Evolutionary conservation across 1,284 basidiomycete genomes (phyloP).

Genomic region (Sphaerobolus stellatus): DNA sequence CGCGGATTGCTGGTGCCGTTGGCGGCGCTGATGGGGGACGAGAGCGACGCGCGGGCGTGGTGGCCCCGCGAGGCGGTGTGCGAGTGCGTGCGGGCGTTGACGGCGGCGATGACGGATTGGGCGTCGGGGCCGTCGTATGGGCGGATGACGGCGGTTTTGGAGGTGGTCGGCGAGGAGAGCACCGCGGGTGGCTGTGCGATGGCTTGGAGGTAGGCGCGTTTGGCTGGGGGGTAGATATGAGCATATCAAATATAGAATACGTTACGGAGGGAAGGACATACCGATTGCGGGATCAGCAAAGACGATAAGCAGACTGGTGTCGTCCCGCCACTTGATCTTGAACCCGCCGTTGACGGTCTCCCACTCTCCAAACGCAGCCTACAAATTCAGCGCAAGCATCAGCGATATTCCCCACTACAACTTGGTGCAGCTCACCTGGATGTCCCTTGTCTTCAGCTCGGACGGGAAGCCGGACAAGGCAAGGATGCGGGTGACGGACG

Average conservation of each 20-base stretch:
- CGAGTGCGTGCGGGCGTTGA: constrained; percentile 47
- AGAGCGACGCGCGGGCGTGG: constrained; percentile 27
- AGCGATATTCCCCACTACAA: not conserved
- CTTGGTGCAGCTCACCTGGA: constrained; percentile 50
- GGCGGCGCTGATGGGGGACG: constrained; percentile 62
- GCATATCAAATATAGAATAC: constrained; percentile 6
- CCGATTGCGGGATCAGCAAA: constrained; percentile 84
- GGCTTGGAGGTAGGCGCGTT: constrained; percentile 90
- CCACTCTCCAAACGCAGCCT: constrained; percentile 83
- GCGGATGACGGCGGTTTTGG: constrained; percentile 60
- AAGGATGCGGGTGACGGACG: constrained; percentile 94
- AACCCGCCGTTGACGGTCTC: constrained; percentile 87
- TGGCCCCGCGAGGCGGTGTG: constrained; percentile 48
- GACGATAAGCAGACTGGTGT: constrained; percentile 93
- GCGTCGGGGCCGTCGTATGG: constrained; percentile 96
- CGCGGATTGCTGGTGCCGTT: constrained; percentile 39
- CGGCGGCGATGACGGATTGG: constrained; percentile 83
- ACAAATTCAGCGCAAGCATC: not conserved
- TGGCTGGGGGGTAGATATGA: constrained; percentile 49
- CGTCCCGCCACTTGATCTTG: constrained; percentile 99
- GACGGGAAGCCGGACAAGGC: constrained; percentile 89
- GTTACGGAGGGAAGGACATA: constrained; percentile 43
- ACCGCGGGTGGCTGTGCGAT: constrained; percentile 79
- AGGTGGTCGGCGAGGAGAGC: constrained; percentile 57
- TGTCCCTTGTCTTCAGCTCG: constrained; percentile 96